Evolutionary conservation across 805 yeast genomes (phyloP).

Genomic region (Priceomyces fermenticarens): DNA sequence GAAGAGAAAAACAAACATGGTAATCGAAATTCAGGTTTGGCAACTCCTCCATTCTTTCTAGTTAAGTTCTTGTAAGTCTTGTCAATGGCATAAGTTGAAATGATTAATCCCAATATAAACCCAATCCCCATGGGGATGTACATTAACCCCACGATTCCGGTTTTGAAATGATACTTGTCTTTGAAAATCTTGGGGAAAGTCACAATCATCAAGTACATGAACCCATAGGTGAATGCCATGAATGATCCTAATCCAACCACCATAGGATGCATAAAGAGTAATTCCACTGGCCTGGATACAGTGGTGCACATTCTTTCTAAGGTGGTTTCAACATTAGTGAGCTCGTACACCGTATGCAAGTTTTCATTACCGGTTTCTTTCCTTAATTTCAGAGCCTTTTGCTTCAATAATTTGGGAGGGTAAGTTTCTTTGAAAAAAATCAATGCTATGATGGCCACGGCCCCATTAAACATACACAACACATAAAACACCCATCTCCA

Average conservation of each 20-base stretch:
- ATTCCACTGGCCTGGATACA: constrained; percentile 30
- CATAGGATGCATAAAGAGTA: constrained; percentile 35
- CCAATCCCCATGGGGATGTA: constrained; percentile 39
- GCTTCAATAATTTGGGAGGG: constrained; percentile 29
- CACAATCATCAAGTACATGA: constrained; percentile 39
- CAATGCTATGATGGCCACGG: constrained; percentile 28
- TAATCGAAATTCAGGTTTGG: constrained; percentile 37
- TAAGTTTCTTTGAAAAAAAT: constrained; percentile 33
- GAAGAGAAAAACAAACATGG: constrained; percentile 35
- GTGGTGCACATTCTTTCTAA: constrained; percentile 20
- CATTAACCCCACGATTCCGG: constrained; percentile 33
- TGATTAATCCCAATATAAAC: constrained; percentile 26
- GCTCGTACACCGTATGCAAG: constrained; percentile 37
- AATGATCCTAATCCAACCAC: constrained; percentile 38
- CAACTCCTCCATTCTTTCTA: constrained; percentile 25
- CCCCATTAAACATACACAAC: constrained; percentile 32
- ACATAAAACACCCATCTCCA: constrained; percentile 41
- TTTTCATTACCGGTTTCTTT: constrained; percentile 33
- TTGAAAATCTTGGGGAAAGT: constrained; percentile 34
- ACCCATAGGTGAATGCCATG: constrained; percentile 42
- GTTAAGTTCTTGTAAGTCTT: constrained; percentile 22
- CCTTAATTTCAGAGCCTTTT: constrained; percentile 25
- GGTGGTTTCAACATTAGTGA: constrained; percentile 26
- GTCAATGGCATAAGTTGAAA: constrained; percentile 28
- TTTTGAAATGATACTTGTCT: constrained; percentile 29